Evolutionary conservation across 192 early-diverging fungal genomes (phyloP).

Genomic region (Coemansia sp.): DNA sequence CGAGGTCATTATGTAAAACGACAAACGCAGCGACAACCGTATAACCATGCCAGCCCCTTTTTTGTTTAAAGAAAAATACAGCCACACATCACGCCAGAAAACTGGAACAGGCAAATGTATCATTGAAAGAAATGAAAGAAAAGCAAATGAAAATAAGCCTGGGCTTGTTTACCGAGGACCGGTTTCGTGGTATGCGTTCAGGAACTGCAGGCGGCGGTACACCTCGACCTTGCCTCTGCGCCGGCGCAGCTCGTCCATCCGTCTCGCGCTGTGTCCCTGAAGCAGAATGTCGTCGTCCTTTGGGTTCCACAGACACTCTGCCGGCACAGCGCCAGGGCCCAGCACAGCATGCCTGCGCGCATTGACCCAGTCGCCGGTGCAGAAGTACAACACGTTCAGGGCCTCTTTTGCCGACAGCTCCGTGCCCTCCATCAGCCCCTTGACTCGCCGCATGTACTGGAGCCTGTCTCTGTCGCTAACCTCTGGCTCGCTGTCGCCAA

Average conservation of each 20-base stretch:
- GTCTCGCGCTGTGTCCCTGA: conserved; percentile 17
- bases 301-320: conserved; percentile 37
- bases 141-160: neutral
- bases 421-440: conserved; percentile 44
- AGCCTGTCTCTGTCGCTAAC: conserved; percentile 33
- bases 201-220: conserved; percentile 52
- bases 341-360: conserved; percentile 38
- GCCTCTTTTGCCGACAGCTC: conserved; percentile 31
- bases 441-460: conserved; percentile 44
- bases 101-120: no score
- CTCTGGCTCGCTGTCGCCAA: conserved; percentile 37
- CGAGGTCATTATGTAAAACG: conserved; percentile 89
- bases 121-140: neutral
- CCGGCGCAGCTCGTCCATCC: conserved; percentile 40
- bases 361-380: conserved; percentile 50
- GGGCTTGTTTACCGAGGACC: neutral
- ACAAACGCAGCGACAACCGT: neutral
- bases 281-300: conserved; percentile 34
- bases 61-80: no score
- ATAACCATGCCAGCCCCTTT: no score
- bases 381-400: conserved; percentile 36
- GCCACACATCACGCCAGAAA: no score
- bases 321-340: conserved; percentile 12
- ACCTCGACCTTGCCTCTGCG: conserved; percentile 51
- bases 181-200: conserved; percentile 42